Evolutionary conservation across 2,329 filamentous ascomycete species (phyloP).

Genomic region (Magnaporthiopsis incrustans): DNA sequence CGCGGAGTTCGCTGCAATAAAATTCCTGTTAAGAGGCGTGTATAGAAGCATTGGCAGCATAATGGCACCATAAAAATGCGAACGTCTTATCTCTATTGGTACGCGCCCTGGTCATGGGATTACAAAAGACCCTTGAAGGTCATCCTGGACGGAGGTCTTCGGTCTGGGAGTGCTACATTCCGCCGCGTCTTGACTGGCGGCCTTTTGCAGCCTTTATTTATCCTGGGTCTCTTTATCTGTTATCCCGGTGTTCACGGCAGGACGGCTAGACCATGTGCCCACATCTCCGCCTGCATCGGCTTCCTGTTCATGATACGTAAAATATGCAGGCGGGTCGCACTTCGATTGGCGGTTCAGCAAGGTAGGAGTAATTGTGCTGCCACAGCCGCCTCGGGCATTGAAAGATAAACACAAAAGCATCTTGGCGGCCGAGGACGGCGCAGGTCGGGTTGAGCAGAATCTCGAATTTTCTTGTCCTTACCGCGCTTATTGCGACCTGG

Average conservation of each 20-base stretch:
- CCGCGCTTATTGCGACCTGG: neutral
- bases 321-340: neutral
- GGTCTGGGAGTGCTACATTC: no score
- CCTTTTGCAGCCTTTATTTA: no score
- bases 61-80: neutral
- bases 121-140: neutral
- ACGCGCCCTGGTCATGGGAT: neutral
- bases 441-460: neutral
- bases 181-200: no score
- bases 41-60: neutral
- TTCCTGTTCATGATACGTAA: neutral
- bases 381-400: neutral
- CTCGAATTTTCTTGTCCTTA: neutral
- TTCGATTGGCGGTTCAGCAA: neutral
- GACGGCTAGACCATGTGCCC: neutral
- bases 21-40: neutral
- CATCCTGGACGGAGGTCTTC: no score
- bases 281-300: neutral
- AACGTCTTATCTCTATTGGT: neutral
- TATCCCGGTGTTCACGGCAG: no score
- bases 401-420: neutral
- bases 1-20: neutral
- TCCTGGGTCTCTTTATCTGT: no score
- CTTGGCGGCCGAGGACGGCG: neutral
- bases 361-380: neutral